phyloP scores from a whole-genome alignment of 345 rosid genomes.

The Lagerstroemia speciosa region DNA sequence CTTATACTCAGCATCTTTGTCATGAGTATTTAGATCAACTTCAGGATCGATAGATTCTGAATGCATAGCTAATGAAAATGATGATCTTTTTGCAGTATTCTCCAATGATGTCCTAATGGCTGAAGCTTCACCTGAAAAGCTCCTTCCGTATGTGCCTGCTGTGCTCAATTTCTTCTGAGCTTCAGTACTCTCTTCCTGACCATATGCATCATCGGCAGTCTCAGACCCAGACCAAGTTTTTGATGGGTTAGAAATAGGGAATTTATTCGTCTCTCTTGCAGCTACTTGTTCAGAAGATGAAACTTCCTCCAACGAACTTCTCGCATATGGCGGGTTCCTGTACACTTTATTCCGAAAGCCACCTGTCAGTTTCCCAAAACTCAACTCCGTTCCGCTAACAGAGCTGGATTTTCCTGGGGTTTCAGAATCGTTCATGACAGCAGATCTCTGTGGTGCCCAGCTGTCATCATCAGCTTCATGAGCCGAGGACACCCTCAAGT shows the following conservation, averaged over 20 bases:
- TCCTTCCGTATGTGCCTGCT: constrained; percentile 12
- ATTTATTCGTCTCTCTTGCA: constrained; percentile 19
- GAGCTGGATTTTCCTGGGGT: constrained; percentile 20
- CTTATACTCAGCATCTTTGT: background rate
- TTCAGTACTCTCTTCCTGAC: constrained; percentile 6
- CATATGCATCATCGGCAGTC: constrained; percentile 19
- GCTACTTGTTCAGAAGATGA: constrained; percentile 25
- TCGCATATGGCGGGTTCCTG: constrained; percentile 36
- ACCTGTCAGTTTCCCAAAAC: constrained; percentile 38
- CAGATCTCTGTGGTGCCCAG: constrained; percentile 5
- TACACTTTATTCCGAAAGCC: constrained; percentile 42
- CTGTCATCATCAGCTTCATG: constrained; percentile 23
- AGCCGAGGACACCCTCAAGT: constrained; percentile 6
- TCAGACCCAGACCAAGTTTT: constrained; percentile 18
- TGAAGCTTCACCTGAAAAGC: constrained; percentile 5
- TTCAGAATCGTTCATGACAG: constrained; percentile 19
- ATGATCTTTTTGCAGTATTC: background rate
- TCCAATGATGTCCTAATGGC: background rate
- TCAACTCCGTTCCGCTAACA: constrained; percentile 34
- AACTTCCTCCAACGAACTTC: constrained; percentile 17
- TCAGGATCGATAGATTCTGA: background rate
- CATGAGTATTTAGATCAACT: background rate
- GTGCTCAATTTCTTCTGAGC: constrained; percentile 20
- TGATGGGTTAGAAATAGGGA: constrained; percentile 14
- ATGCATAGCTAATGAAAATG: background rate